Base-by-base conservation (phyloP, 2,329 filamentous ascomycete genomes). In the Botryotinia narcissicola region DNA sequence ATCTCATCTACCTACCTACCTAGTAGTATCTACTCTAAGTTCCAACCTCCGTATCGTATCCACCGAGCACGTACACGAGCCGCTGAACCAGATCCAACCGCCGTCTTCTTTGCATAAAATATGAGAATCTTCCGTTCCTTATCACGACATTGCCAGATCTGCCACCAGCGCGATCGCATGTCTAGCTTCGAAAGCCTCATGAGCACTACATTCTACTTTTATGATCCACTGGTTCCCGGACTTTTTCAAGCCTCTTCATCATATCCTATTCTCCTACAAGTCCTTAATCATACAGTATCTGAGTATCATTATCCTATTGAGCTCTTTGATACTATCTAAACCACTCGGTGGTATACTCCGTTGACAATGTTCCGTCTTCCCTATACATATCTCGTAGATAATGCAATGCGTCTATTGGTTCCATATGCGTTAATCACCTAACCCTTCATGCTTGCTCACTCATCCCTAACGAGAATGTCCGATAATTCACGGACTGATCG, bases 61-160 rank as follows among this genome's bases (percentile, higher is more conserved):
- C 32, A 64, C 61, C 40, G 61, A 63, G 29, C 29, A 59, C 20
- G 60, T 54, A 71, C 59, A 71, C 69, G 69, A 71, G 69, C 69
- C 69, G 69, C 69, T 51, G 46, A 63, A 63, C 10, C 16, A 29
- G 42, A 42, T 40, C 40, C 25, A 71, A 40, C 59, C 42, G 42
- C 57, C 69, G 42, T 71, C 69, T 71, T 62, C 69, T 63, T 40
- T 71, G 69, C 69, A 71, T 71, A 37, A 48, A 35, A 57, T 35
- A 25, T 46, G 32, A 37, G 61, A 71, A 40, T 63, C 42, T 63
- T 63, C 59, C 69, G 57, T 71, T 63, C 69, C 44, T 71, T 35
- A 16, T 37, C 70, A 71, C 70, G 29, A 71, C 70, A 71, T 64
- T 18, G 46, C 32, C 64, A 57, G 60, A 71, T 71, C 70, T 64